Evolutionary conservation across 306 rosid genomes (phyloP).

Genomic region (Leucaena leucocephala): DNA sequence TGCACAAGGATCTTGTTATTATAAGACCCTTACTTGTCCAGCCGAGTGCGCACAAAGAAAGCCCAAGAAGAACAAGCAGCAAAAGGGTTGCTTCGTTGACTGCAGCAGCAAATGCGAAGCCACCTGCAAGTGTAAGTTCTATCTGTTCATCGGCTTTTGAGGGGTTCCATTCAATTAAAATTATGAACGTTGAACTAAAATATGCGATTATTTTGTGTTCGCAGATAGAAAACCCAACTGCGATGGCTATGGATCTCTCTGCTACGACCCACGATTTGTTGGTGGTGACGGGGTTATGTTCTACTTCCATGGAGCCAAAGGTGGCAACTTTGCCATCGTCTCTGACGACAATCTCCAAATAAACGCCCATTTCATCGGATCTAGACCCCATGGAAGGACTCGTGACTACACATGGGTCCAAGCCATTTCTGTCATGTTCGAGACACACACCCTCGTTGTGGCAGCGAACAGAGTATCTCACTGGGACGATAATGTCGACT

Average conservation of each 20-base stretch:
- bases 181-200: neutral
- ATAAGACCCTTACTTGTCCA: slow-evolving; percentile 59
- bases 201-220: slow-evolving; percentile 18
- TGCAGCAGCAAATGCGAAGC: slow-evolving; percentile 79
- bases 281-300: slow-evolving; percentile 88
- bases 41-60: slow-evolving; percentile 55
- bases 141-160: neutral
- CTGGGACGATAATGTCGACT: slow-evolving; percentile 63
- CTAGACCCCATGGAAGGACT: slow-evolving; percentile 72
- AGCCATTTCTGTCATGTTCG: slow-evolving; percentile 68
- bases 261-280: slow-evolving; percentile 81
- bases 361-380: slow-evolving; percentile 79
- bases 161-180: neutral
- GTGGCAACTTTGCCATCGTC: slow-evolving; percentile 68
- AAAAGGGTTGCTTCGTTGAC: slow-evolving; percentile 68
- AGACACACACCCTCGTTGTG: slow-evolving; percentile 66
- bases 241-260: slow-evolving; percentile 73
- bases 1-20: slow-evolving; percentile 44
- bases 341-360: slow-evolving; percentile 68
- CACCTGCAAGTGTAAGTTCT: slow-evolving; percentile 76
- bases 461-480: slow-evolving; percentile 65
- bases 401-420: slow-evolving; percentile 90
- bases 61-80: slow-evolving; percentile 76
- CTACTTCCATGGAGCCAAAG: slow-evolving; percentile 84
- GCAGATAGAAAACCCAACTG: slow-evolving; percentile 73